A percentile compares a stretch with the other conserved stretches of the same genome.
These are phyloP conservation scores for Vaccinium myrtillus DNA, from an alignment of 148 eudicot genomes.

Conservation along the genomic window DNA sequence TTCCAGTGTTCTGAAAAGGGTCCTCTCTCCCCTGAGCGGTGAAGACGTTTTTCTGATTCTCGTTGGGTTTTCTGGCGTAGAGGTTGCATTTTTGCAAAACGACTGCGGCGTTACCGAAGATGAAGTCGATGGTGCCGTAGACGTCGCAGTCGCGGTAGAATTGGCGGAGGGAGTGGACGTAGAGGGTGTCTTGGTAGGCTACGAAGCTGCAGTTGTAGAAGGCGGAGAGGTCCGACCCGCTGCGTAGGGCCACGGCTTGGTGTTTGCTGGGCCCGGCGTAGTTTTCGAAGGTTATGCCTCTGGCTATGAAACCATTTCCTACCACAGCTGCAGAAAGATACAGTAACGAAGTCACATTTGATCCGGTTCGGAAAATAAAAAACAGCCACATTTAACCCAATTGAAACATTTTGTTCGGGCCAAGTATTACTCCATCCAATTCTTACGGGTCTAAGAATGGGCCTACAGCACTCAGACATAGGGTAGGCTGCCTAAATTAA, in stretches of 20 bases:
- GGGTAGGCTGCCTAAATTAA: too few relatives aligned
- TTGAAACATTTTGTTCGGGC: too few relatives aligned
- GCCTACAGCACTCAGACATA: too few relatives aligned
- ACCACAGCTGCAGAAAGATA: constrained; percentile 53
- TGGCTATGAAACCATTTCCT: constrained; percentile 75
- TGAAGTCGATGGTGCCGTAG: constrained; percentile 88
- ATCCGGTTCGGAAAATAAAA: background rate
- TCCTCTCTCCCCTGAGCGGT: constrained; percentile 93
- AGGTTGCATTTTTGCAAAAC: constrained; percentile 76
- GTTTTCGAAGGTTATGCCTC: constrained; percentile 85
- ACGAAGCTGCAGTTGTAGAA: constrained; percentile 88
- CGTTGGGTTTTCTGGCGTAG: constrained; percentile 62
- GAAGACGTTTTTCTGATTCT: constrained; percentile 65
- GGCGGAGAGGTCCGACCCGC: constrained; percentile 69
- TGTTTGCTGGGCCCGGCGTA: constrained; percentile 78
- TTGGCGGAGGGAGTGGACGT: constrained; percentile 79
- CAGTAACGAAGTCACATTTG: background rate
- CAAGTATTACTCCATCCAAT: too few relatives aligned
- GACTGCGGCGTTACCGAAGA: constrained; percentile 90
- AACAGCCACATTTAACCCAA: background rate
- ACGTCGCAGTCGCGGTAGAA: constrained; percentile 88
- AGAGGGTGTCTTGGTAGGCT: constrained; percentile 89
- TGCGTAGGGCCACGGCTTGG: constrained; percentile 85
- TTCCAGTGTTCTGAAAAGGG: constrained; percentile 86
- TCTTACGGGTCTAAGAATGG: too few relatives aligned